Conservation (phyloP, 2,329 filamentous ascomycete species). For the Gliomastix tumulicola region DNA sequence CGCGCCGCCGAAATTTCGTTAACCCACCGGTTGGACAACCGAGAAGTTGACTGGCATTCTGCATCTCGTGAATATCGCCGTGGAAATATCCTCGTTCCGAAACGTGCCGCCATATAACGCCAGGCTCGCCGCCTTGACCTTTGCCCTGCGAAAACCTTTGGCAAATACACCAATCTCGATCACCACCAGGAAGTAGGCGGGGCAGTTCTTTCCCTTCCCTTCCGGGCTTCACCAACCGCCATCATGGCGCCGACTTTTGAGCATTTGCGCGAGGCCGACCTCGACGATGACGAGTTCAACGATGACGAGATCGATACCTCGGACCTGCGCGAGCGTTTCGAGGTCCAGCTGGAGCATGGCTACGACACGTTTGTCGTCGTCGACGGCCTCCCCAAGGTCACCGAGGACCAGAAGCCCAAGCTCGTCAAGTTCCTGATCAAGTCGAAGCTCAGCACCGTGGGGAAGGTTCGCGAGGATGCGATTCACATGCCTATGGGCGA, state of each 20-base stretch:
- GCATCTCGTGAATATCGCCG: too few species aligned
- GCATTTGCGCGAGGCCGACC: conserved; percentile 83
- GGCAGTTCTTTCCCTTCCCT: conserved; percentile 27
- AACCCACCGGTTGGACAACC: too few species aligned
- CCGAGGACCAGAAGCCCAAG: conserved; percentile 85
- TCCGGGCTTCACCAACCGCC: conserved; percentile 24
- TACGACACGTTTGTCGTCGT: conserved; percentile 95
- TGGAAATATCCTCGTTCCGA: too few species aligned
- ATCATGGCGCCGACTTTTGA: conserved; percentile 89
- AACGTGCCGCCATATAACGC: too few species aligned
- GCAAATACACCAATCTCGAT: neutral
- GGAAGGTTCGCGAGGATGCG: conserved; percentile 76
- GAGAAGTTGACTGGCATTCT: too few species aligned
- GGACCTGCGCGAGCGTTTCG: conserved; percentile 88
- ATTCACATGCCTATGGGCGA: conserved; percentile 93
- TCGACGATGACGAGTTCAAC: conserved; percentile 78
- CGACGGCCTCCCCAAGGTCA: conserved; percentile 86
- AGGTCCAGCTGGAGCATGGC: conserved; percentile 92
- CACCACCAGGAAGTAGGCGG: too few species aligned
- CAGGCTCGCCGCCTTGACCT: too few species aligned
- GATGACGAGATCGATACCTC: conserved; percentile 93
- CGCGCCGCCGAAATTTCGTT: too few species aligned
- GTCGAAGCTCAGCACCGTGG: conserved; percentile 83
- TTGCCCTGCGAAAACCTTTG: too few species aligned
- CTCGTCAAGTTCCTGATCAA: conserved; percentile 93